Percentiles rank a stretch among this genome's conserved stretches.
phyloP scores from a whole-genome alignment of 768 basidiomycete genomes.

The Rickenella mellea region DNA sequence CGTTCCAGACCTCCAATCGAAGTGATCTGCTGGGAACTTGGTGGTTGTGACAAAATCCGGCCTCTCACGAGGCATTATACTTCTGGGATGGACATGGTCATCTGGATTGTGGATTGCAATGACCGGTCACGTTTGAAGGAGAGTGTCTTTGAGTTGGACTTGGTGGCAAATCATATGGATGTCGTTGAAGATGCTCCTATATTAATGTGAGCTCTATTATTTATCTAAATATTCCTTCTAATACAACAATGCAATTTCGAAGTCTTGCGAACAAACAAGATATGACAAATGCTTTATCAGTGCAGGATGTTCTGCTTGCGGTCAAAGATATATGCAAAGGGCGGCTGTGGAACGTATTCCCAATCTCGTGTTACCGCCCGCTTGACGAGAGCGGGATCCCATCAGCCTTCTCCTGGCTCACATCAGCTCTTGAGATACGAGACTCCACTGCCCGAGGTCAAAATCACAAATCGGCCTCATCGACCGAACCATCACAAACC shows the following conservation, averaged over 20 bases:
- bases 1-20: neutral
- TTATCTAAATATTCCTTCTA: neutral
- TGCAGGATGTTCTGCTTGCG: slow-evolving; percentile 31
- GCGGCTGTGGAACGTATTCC: neutral
- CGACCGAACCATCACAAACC: too few species aligned
- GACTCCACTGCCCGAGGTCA: too few species aligned
- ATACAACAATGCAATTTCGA: neutral
- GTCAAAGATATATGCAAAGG: slow-evolving; percentile 21
- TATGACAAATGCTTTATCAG: slow-evolving; percentile 36
- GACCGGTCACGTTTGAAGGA: slow-evolving; percentile 40
- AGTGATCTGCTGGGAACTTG: slow-evolving; percentile 56
- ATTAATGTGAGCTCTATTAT: neutral
- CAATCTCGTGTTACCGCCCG: neutral
- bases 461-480: too few species aligned
- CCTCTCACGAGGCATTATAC: slow-evolving; percentile 27
- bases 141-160: slow-evolving; percentile 31
- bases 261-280: slow-evolving; percentile 56
- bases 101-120: slow-evolving; percentile 57
- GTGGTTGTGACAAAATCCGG: slow-evolving; percentile 45
- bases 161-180: too few species aligned
- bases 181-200: neutral
- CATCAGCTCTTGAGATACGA: neutral
- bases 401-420: neutral
- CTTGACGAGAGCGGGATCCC: neutral
- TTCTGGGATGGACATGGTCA: slow-evolving; percentile 46